Conservation (phyloP, 257 asterid species). For the Plantago elongata region DNA sequence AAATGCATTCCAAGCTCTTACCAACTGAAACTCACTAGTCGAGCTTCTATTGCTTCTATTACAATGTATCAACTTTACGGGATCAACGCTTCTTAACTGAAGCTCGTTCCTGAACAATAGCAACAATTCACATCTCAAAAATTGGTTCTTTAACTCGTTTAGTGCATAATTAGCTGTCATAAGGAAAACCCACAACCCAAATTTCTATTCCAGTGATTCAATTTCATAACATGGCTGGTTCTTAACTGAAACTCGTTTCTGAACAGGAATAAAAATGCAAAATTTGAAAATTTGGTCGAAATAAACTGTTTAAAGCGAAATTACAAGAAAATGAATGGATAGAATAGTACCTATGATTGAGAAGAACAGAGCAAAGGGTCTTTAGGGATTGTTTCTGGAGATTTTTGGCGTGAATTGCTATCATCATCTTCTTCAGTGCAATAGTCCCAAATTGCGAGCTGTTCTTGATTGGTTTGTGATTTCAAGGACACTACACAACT, state of each 20-base stretch:
- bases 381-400: constrained; percentile 23
- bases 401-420: constrained; percentile 2
- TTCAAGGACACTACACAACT: background rate
- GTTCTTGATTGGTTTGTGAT: background rate
- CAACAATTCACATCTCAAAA: background rate
- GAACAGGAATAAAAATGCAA: background rate
- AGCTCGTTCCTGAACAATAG: constrained; percentile 22
- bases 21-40: constrained; percentile 17
- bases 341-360: constrained; percentile 32
- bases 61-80: constrained; percentile 20
- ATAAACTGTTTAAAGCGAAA: constrained; percentile 6
- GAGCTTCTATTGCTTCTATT: constrained; percentile 11
- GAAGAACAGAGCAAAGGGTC: constrained; percentile 25
- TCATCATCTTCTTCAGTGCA: background rate
- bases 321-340: background rate
- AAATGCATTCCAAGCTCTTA: constrained; percentile 31
- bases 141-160: constrained; percentile 26
- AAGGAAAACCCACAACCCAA: constrained; percentile 17
- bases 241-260: constrained; percentile 23
- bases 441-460: background rate
- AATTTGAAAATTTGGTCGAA: constrained; percentile 1
- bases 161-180: constrained; percentile 30
- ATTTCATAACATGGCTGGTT: constrained; percentile 12
- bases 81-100: constrained; percentile 9
- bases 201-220: constrained; percentile 20